Base-by-base conservation (phyloP, 495 filamentous ascomycete species). In the Talaromyces liani region DNA sequence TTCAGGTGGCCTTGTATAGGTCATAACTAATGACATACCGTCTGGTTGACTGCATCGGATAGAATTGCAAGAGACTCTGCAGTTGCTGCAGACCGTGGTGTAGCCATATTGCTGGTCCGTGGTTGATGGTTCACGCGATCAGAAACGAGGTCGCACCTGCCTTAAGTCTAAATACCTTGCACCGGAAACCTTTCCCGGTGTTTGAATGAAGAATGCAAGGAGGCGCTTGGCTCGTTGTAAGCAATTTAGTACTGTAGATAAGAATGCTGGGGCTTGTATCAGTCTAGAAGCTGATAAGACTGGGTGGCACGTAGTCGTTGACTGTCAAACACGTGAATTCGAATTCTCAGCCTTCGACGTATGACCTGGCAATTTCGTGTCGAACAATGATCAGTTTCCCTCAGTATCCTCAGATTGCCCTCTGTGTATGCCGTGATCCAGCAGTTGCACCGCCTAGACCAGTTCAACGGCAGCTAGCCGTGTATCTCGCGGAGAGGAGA, bases 11-110 rank as follows among this genome's bases (percentile, higher is more conserved):
- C 56, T 61, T 16, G 64, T 27, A 41, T 36, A 49, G 29, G 49
- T 65, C 31, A 31, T 58, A 27, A 31, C n/a, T 22, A 64, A 7
- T 9, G 58, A 58, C 65, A 51, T 74, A 82, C 80, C 63, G 79
- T 79, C 64, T 78, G 73, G 60, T 82, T 80, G 60, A 81, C 67
- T 67, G 75, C 72, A 9, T 70, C 68, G 18, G 78, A 73, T 29
- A 83, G 69, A 36, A 75, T 75, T 29, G 72, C 69, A 2, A 83
- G 67, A 18, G 78, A 75, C 9, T 81, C 72, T 4, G 77, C 79
- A 49, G 77, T 75, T 12, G 58, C 18, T 34, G 62, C 49, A 9
- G 60, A 36, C 12, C 25, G 24, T n/a, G 60, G n/a, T 18, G n/a
- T 45, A 7, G 62, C 24, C 62, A 66, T 60, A 2, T 18, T 20